Conservation (phyloP, 2,329 filamentous ascomycete genomes). For the Samsoniella hepiali region DNA sequence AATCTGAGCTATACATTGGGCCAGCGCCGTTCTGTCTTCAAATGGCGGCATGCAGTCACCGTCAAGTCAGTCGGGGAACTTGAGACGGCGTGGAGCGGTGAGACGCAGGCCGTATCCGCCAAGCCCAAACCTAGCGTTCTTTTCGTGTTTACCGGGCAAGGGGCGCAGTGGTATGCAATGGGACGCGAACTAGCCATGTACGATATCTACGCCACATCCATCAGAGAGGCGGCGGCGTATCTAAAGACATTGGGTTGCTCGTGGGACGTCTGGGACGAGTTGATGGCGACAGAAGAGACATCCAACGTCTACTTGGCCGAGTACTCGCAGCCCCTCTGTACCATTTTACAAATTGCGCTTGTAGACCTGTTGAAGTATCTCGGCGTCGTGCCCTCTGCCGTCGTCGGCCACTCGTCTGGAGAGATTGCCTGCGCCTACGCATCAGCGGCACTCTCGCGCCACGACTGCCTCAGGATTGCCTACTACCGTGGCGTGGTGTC, state of each 20-base stretch:
- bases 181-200: slow-evolving; percentile 32
- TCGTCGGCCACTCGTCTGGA: slow-evolving; percentile 37
- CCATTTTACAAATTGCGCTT: slow-evolving; percentile 40
- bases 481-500: slow-evolving; percentile 30
- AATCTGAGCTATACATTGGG: background rate
- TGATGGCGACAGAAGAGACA: slow-evolving; percentile 21
- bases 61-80: slow-evolving; percentile 28
- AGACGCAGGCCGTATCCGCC: background rate
- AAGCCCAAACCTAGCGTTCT: background rate
- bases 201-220: background rate
- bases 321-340: slow-evolving; percentile 37
- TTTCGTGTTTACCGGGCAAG: slow-evolving; percentile 37
- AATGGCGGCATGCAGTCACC: slow-evolving; percentile 43
- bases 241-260: slow-evolving; percentile 22
- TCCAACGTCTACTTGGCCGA: slow-evolving; percentile 27
- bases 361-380: slow-evolving; percentile 32
- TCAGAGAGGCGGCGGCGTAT: slow-evolving; percentile 16
- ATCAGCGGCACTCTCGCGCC: slow-evolving; percentile 17
- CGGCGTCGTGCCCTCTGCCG: slow-evolving; percentile 26
- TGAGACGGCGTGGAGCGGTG: slow-evolving; percentile 7
- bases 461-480: slow-evolving; percentile 29
- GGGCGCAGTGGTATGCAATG: slow-evolving; percentile 36
- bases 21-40: slow-evolving; percentile 27
- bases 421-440: slow-evolving; percentile 37
- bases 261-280: slow-evolving; percentile 26